Conservation (phyloP, 345 rosid genomes). For the Linum tenue region DNA sequence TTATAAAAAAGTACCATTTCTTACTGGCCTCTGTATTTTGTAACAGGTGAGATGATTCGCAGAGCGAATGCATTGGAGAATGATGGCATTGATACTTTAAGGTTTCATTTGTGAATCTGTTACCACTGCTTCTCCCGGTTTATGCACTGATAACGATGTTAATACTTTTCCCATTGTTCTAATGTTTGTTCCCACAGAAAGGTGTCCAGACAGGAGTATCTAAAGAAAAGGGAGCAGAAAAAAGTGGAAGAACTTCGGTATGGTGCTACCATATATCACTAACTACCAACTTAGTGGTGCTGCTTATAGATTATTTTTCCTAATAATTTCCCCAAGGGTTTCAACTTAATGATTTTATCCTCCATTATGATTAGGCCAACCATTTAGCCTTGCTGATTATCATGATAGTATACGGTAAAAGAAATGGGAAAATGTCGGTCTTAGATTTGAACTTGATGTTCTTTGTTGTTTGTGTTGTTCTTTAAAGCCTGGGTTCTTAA, state of each 20-base stretch:
- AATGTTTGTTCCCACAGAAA: constrained; percentile 41
- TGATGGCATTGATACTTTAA: constrained; percentile 56
- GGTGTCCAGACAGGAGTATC: constrained; percentile 81
- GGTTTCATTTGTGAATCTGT: constrained; percentile 30
- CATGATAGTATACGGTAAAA: background rate
- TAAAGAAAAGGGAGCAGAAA: constrained; percentile 94
- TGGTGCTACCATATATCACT: constrained; percentile 1
- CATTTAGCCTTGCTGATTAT: background rate
- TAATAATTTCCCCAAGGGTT: no score
- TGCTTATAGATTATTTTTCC: background rate
- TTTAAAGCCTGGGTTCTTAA: background rate
- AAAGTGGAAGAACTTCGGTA: constrained; percentile 92
- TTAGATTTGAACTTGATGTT: background rate
- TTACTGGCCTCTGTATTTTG: constrained; percentile 8
- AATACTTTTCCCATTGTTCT: constrained; percentile 6
- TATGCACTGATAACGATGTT: background rate
- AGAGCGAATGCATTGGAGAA: constrained; percentile 58
- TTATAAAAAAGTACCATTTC: background rate
- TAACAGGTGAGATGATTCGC: constrained; percentile 65
- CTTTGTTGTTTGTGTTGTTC: background rate
- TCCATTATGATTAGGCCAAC: background rate
- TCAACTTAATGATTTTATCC: no score
- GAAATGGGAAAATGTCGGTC: background rate
- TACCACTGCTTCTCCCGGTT: background rate
- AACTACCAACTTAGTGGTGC: background rate